Evolutionary conservation across 73 alveolate species (phyloP).

Genomic region (Paramecium biaurelia): DNA sequence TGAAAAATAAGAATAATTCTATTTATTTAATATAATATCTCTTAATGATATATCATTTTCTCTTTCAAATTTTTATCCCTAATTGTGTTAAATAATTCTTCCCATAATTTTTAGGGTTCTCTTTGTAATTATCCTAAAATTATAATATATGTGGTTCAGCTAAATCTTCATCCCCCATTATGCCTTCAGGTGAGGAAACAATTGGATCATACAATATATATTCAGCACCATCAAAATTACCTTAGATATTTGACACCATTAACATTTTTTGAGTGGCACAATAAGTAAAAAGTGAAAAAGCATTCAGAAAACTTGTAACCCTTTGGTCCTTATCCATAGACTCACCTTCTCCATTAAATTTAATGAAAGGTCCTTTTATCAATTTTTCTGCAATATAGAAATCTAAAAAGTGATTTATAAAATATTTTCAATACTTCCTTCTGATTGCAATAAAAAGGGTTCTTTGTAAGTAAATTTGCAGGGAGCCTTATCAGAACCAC

Average conservation of each 20-base stretch:
- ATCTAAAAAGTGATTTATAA: not conserved
- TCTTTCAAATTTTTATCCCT: not conserved
- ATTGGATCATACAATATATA: constrained; percentile 5
- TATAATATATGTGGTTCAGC: not conserved
- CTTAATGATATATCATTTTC: not conserved
- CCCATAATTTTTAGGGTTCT: not conserved
- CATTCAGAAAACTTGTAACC: not conserved
- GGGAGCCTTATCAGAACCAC: not conserved
- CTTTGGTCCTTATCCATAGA: not conserved
- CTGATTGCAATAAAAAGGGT: not conserved
- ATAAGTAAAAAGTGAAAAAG: constrained; percentile 10
- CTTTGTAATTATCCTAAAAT: not conserved
- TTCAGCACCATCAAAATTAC: not conserved
- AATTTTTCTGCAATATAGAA: not conserved
- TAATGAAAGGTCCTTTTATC: not conserved
- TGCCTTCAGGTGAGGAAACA: not conserved
- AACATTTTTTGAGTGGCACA: not conserved
- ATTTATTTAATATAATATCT: not conserved
- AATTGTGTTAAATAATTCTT: not conserved
- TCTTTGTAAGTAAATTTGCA: not conserved
- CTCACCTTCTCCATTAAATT: constrained; percentile 37
- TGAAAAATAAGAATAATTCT: not conserved
- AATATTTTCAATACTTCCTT: not conserved
- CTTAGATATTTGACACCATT: constrained; percentile 22
- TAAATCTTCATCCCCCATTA: constrained; percentile 8